Evolutionary conservation across 73 alveolate genomes (phyloP), one percentile per base, ranked within the genome.

Genomic region (Paramecium caudatum): DNA sequence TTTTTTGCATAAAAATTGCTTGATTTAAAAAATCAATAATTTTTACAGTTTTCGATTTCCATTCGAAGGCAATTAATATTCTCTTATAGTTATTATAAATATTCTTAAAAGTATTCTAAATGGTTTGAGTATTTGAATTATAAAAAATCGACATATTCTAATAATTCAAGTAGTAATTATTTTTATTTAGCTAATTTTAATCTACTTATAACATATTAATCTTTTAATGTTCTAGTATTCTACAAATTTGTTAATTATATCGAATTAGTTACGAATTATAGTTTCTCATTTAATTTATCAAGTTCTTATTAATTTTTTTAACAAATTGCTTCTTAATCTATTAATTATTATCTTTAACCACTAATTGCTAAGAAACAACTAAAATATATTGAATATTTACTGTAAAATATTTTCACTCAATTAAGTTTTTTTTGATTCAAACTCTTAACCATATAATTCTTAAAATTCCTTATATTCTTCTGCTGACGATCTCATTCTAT

Each of bases 241-340:
- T 55, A 55, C 23, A 27, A 10, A 10, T 55, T 55, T 55, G 30
- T 55, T 55, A 27, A 55, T 55, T 2, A 55, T 55, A 55, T 27
- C 80, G 80, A 55, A 55, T 55, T 43, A 27, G 23, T 55, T 27
- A 55, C 80, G 80, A 55, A 55, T 55, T 55, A 55, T 55, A 55
- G 30, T 55, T 55, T 37, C 30, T 55, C 80, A 4, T 3, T 55
- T 23, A 55, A 55, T 3, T 27, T 23, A 1, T 55, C 45, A 4
- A 55, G 30, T 55, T 55, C 80, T 8, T 55, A 27, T 23, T 23
- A 1, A 0, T 27, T 19, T 7, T 55, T 43, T 43, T 55, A 19
- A 10, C 23, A 55, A 4, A 27, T 55, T 10, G 30, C n/a, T 21
- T 55, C 80, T 27, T 21, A 37, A 5, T 55, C 30, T 25, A 23